Percentiles rank a stretch among this genome's conserved stretches.
Evolutionary conservation across 139 green algal genomes (phyloP).

Genomic region (Chlamydomonas incerta): DNA sequence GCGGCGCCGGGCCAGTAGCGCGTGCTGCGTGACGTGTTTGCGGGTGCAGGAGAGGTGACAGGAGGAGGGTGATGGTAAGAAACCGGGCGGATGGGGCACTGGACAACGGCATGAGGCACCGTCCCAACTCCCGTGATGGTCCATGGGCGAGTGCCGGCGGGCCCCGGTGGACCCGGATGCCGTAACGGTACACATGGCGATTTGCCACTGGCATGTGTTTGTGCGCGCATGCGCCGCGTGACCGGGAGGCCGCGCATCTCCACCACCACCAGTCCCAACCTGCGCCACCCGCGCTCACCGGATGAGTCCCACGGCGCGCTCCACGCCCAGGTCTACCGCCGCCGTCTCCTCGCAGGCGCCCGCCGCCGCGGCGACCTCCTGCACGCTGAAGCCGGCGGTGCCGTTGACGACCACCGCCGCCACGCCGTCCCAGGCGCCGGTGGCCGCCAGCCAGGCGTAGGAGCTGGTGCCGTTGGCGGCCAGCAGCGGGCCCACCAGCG

Average conservation of each 20-base stretch:
- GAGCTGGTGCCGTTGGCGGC: not conserved
- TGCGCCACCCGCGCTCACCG: not conserved
- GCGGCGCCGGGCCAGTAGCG: conserved; percentile 6
- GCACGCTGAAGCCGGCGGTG: not conserved
- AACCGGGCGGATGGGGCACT: not conserved
- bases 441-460: not conserved
- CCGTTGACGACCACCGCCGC: not conserved
- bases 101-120: too few species aligned
- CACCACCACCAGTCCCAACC: too few species aligned
- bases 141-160: too few species aligned
- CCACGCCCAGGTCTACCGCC: conserved; percentile 7
- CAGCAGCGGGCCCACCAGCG: not conserved
- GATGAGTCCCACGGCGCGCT: not conserved
- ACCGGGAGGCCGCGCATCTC: too few species aligned
- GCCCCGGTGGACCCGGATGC: too few species aligned
- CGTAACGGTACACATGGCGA: too few species aligned
- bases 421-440: not conserved
- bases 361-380: not conserved
- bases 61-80: not conserved
- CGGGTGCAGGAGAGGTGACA: not conserved
- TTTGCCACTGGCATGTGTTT: not conserved
- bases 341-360: conserved; percentile 1
- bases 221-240: too few species aligned
- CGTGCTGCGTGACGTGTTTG: not conserved
- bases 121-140: too few species aligned